Conservation (phyloP, 139 green algal genomes). For the Gonium pectorale region DNA sequence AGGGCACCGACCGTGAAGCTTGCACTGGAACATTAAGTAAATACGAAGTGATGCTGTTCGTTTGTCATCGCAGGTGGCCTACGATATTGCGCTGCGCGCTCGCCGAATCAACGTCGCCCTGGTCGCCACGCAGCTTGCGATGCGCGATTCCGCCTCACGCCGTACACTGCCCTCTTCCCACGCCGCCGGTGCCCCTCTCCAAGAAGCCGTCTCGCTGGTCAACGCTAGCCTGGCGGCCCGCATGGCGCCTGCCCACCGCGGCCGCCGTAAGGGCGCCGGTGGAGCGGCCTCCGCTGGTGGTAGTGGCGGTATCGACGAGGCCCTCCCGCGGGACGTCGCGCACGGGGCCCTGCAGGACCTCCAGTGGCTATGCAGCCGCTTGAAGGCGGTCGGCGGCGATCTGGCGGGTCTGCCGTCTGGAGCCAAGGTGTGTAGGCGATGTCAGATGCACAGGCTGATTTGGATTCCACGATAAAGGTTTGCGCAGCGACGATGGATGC, state of each 20-base stretch:
- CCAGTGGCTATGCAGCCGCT: constrained; percentile 12
- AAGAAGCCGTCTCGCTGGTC: too few relatives aligned
- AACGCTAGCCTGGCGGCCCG: too few relatives aligned
- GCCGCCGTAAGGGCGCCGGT: not conserved
- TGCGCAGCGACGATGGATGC: too few relatives aligned
- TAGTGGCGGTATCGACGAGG: not conserved
- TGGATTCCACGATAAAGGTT: too few relatives aligned
- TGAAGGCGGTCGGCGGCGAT: not conserved
- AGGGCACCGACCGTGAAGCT: too few relatives aligned
- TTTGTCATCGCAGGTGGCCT: constrained; percentile 13
- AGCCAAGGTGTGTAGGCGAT: too few relatives aligned
- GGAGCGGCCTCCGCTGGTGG: not conserved
- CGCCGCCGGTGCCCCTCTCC: not conserved
- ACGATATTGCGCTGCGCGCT: constrained; percentile 27
- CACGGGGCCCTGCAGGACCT: constrained; percentile 9
- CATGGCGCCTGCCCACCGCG: too few relatives aligned
- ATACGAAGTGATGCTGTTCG: too few relatives aligned
- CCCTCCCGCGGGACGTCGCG: not conserved
- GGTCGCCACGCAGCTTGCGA: constrained; percentile 4
- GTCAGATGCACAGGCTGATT: too few relatives aligned
- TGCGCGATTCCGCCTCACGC: too few relatives aligned
- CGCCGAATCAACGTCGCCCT: not conserved
- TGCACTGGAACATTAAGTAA: too few relatives aligned
- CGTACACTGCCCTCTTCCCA: not conserved
- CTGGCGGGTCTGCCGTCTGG: not conserved